Percentiles rank a stretch among this genome's conserved stretches.
Conservation (phyloP, 768 basidiomycete species). For the Phaeotremella skinneri region DNA sequence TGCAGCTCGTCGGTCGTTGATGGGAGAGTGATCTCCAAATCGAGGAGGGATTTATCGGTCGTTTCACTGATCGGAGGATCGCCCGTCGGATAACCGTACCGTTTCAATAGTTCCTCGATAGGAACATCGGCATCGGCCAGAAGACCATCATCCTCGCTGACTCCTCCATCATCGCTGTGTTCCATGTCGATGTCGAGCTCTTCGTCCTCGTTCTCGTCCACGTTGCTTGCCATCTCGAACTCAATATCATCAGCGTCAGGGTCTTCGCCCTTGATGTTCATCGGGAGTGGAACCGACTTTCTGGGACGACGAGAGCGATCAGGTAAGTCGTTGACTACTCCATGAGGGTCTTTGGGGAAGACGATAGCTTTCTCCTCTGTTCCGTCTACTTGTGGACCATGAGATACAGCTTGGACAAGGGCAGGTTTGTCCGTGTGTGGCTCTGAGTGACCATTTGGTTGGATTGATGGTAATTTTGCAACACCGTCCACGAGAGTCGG, state of each 20-base stretch:
- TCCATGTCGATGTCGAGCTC: conserved; percentile 54
- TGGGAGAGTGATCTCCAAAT: conserved; percentile 14
- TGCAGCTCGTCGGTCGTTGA: background rate
- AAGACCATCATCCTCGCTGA: conserved; percentile 53
- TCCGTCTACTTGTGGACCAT: too few species aligned
- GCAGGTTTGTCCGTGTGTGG: too few species aligned
- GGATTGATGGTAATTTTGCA: too few species aligned
- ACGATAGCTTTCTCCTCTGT: too few species aligned
- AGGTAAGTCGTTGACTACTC: background rate
- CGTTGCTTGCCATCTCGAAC: conserved; percentile 40
- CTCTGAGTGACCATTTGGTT: too few species aligned
- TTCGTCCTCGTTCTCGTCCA: conserved; percentile 51
- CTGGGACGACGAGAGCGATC: conserved; percentile 27
- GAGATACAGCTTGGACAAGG: too few species aligned
- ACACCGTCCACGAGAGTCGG: background rate
- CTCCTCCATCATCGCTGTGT: conserved; percentile 50
- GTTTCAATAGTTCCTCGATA: conserved; percentile 52
- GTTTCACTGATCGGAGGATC: background rate
- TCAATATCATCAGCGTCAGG: conserved; percentile 47
- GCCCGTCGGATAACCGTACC: conserved; percentile 50
- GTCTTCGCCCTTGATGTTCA: conserved; percentile 21
- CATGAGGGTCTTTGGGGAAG: too few species aligned
- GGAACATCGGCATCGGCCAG: conserved; percentile 54
- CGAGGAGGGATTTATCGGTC: conserved; percentile 31
- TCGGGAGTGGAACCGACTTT: conserved; percentile 14